Conservation (phyloP, 768 basidiomycete genomes). For the Tulasnella sp. region DNA sequence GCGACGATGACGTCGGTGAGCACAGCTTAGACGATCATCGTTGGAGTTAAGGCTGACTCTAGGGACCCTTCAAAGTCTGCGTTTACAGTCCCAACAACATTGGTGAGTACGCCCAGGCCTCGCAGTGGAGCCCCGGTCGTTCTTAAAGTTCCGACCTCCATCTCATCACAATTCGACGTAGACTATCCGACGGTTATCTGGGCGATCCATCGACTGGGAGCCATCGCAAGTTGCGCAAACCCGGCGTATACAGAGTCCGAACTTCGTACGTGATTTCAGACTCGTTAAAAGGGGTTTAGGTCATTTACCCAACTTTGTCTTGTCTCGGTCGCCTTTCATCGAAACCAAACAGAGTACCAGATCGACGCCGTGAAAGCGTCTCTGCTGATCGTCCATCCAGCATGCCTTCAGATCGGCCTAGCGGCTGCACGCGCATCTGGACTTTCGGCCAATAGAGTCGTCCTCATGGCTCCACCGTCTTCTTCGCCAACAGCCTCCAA, state of each 20-base stretch:
- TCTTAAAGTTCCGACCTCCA: slow-evolving; percentile 12
- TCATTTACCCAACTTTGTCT: not conserved
- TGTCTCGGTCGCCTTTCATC: slow-evolving; percentile 1
- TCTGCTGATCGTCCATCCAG: slow-evolving; percentile 35
- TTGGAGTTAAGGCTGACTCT: slow-evolving; percentile 15
- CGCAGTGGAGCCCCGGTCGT: not conserved
- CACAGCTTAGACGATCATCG: slow-evolving; percentile 27
- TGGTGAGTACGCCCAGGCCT: slow-evolving; percentile 18
- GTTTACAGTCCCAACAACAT: slow-evolving; percentile 36
- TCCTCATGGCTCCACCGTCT: slow-evolving; percentile 39
- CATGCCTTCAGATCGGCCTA: slow-evolving; percentile 28
- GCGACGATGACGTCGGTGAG: slow-evolving; percentile 38
- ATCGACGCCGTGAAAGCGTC: slow-evolving; percentile 35
- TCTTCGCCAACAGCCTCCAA: slow-evolving; percentile 40
- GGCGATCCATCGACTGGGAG: slow-evolving; percentile 39
- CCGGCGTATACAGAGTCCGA: slow-evolving; percentile 39
- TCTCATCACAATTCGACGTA: not conserved
- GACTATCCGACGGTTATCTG: slow-evolving; percentile 39
- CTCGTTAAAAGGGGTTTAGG: not conserved
- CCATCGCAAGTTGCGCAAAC: slow-evolving; percentile 39
- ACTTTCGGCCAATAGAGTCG: slow-evolving; percentile 40
- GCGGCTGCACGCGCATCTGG: slow-evolving; percentile 38
- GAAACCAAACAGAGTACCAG: slow-evolving; percentile 36
- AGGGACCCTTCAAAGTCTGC: slow-evolving; percentile 20
- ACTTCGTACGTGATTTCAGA: slow-evolving; percentile 34